Conservation (phyloP, 306 rosid species). For the Sphenostylis stenocarpa region DNA sequence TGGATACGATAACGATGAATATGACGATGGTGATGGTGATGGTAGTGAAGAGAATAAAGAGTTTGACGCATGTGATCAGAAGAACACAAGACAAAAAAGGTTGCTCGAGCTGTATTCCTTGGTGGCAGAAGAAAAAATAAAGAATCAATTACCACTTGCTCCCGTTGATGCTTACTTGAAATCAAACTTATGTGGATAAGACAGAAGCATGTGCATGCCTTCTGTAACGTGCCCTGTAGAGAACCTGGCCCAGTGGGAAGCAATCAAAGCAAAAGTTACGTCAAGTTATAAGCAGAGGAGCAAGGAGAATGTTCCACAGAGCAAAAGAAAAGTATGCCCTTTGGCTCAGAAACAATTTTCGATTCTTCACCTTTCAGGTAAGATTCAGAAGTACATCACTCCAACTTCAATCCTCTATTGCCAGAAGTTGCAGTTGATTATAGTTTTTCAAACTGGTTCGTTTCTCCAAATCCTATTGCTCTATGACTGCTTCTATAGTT, state of each 20-base stretch:
- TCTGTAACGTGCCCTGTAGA: conserved; percentile 51
- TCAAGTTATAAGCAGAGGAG: not conserved
- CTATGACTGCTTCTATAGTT: conserved; percentile 26
- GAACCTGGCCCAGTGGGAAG: conserved; percentile 13
- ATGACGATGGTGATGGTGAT: not conserved
- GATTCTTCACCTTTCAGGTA: conserved; percentile 28
- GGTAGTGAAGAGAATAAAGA: not conserved
- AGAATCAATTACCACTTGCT: not conserved
- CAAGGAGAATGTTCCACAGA: not conserved
- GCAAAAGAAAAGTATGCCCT: not conserved
- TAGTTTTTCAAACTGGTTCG: conserved; percentile 77
- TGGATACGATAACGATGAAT: not conserved
- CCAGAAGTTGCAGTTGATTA: conserved; percentile 62
- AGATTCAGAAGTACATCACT: conserved; percentile 33
- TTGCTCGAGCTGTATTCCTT: not conserved
- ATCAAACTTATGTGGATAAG: conserved; percentile 29
- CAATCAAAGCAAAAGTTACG: not conserved
- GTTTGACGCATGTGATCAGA: conserved; percentile 6
- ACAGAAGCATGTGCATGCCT: conserved; percentile 34
- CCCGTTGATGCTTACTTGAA: conserved; percentile 43
- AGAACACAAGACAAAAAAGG: conserved; percentile 5
- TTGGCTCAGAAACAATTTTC: conserved; percentile 27
- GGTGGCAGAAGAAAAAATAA: conserved; percentile 27
- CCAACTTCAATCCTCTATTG: conserved; percentile 58
- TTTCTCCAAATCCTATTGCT: conserved; percentile 40